A percentile compares a stretch with the other conserved stretches of the same genome.
Conservation (phyloP, 2,329 filamentous ascomycete genomes). For the Fusarium luffae region DNA sequence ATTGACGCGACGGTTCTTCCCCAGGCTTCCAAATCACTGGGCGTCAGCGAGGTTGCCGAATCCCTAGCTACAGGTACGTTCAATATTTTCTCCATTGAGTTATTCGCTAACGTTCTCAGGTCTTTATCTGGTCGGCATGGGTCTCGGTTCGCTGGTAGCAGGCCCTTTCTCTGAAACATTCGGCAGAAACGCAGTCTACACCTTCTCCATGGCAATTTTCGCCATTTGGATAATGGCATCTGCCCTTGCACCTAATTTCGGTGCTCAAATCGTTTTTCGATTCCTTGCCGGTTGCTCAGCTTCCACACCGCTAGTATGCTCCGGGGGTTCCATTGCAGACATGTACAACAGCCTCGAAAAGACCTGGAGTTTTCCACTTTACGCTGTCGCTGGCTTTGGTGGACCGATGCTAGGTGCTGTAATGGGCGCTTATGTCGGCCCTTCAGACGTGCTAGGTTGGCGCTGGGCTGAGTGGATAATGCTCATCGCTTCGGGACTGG, state of each 20-base stretch:
- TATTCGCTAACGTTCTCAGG: conserved; percentile 12
- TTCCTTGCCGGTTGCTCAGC: conserved; percentile 61
- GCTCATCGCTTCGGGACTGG: conserved; percentile 69
- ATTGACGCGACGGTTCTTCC: conserved; percentile 63
- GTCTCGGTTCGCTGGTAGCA: conserved; percentile 51
- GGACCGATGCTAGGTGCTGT: conserved; percentile 56
- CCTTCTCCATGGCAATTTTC: conserved; percentile 53
- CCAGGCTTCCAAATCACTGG: conserved; percentile 58
- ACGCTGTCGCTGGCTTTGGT: conserved; percentile 55
- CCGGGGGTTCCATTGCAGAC: conserved; percentile 57
- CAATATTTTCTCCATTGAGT: rapidly evolving
- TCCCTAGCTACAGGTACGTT: conserved; percentile 57
- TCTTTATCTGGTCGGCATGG: conserved; percentile 51
- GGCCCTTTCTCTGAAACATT: conserved; percentile 55
- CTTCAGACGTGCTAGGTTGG: conserved; percentile 64
- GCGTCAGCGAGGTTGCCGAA: conserved; percentile 62
- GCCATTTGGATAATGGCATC: conserved; percentile 59
- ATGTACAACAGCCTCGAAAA: conserved; percentile 51
- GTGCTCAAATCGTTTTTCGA: conserved; percentile 57
- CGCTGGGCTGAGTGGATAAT: conserved; percentile 74
- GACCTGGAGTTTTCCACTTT: conserved; percentile 57
- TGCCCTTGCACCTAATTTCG: conserved; percentile 56
- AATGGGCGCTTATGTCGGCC: conserved; percentile 72
- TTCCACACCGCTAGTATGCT: conserved; percentile 56
- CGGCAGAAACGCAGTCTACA: conserved; percentile 55